phyloP scores from a whole-genome alignment of 164 flowering plant species.

The Piper betle region DNA sequence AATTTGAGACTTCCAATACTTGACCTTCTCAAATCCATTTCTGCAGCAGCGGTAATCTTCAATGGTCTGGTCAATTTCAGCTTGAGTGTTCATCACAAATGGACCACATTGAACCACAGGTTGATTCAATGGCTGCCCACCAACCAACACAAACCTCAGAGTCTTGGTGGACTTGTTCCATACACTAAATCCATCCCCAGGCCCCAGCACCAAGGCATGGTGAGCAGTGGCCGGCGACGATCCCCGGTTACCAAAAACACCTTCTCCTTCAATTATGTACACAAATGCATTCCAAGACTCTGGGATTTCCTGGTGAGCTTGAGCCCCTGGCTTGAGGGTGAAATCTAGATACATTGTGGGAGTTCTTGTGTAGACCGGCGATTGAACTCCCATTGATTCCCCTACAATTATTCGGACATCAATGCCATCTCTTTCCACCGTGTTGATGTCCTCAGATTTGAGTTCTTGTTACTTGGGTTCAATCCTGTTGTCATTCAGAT shows the following conservation, averaged over 20 bases:
- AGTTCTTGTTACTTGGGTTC: too few species aligned
- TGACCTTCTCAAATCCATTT: constrained; percentile 83
- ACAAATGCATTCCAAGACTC: constrained; percentile 64
- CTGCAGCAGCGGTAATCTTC: constrained; percentile 45
- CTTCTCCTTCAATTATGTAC: constrained; percentile 75
- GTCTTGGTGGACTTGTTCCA: too few species aligned
- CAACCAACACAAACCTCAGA: too few species aligned
- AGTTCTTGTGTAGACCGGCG: constrained; percentile 76
- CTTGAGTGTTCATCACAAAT: too few species aligned
- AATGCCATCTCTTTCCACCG: constrained; percentile 56
- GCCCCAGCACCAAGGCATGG: too few species aligned
- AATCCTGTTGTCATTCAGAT: constrained; percentile 43
- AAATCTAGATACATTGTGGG: constrained; percentile 87
- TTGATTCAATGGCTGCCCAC: too few species aligned
- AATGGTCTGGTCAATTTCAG: constrained; percentile 61
- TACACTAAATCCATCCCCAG: too few species aligned
- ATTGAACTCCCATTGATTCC: constrained; percentile 64
- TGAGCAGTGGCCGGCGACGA: constrained; percentile 35
- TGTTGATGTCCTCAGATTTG: constrained; percentile 32
- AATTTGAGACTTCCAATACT: constrained; percentile 66
- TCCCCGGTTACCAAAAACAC: constrained; percentile 33
- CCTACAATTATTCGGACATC: constrained; percentile 76
- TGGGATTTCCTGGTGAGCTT: constrained; percentile 48
- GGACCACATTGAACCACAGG: too few species aligned
- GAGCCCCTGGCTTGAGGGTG: constrained; percentile 46